These are phyloP conservation scores for Apiotrichum sp. DNA, from an alignment of 1,284 basidiomycete genomes.

Conservation along the genomic window DNA sequence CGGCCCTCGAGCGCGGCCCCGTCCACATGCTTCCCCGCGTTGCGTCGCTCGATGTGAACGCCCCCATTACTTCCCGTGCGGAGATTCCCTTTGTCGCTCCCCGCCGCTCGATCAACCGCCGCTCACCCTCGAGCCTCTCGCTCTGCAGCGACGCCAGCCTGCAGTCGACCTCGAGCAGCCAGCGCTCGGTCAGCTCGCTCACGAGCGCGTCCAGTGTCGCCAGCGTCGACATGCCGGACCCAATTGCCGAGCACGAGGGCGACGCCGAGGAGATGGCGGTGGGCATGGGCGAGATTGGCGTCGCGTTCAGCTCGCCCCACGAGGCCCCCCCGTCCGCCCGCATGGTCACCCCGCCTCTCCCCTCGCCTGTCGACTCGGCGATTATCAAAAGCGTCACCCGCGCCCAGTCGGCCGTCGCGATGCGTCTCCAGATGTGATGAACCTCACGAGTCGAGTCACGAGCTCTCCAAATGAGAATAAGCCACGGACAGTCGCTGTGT, in stretches of 20 bases:
- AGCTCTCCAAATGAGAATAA: no score
- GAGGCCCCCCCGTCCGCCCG: background rate
- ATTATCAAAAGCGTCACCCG: background rate
- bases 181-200: conserved; percentile 4
- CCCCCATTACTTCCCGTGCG: background rate
- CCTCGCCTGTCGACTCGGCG: background rate
- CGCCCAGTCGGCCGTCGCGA: background rate
- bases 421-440: background rate
- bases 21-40: conserved; percentile 6
- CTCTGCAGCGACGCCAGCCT: conserved; percentile 3
- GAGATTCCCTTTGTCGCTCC: background rate
- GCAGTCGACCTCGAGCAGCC: conserved; percentile 2
- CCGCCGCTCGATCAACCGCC: background rate
- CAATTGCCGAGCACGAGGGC: conserved; percentile 8
- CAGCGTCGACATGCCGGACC: conserved; percentile 14
- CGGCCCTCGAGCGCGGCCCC: background rate
- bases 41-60: background rate
- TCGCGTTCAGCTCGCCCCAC: background rate
- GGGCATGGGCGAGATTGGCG: background rate
- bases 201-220: conserved; percentile 11
- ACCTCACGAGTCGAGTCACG: no score
- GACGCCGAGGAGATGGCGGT: background rate
- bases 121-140: conserved; percentile 8
- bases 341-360: background rate
- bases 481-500: no score